Evolutionary conservation across 129 eudicot species (phyloP), one percentile per base, ranked within the genome.

Genomic region (Chrysanthemum seticuspe): DNA sequence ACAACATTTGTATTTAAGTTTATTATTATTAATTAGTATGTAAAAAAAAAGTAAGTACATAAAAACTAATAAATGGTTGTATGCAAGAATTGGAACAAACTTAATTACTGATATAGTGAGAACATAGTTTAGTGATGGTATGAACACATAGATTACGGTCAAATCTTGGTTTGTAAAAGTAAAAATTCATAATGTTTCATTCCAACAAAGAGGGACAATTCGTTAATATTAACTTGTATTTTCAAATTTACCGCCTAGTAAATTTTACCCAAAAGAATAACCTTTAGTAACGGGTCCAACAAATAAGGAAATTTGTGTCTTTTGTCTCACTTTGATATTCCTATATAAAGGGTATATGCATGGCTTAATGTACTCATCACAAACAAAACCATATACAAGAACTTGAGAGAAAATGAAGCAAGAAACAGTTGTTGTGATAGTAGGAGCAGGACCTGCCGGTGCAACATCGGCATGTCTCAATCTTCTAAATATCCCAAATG

Each of bases 381-480:
- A 2, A 11, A 34, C 2, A 65, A 36, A 52, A 36, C 15, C 65
- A 52, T 47, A 65, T n/a, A 16, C 6, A 53, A 54, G 25, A 65
- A 13, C 45, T 50, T 65, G 19, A 51, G 60, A 29, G 56, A 66
- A 15, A 48, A 80, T 80, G 83, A 75, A 62, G 58, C 80, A 80
- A 55, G 82, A 81, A 21, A 80, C 84, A 0, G 59, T 61, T 62
- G 89, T 82, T n/a, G 61, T 87, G n/a, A 82, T 87, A 2, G 81
- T 87, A 36, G 45, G 45, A 36, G 45, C 45, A 36, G 45, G 45
- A 36, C n/a, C 45, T 36, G 45, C 10, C 87, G 93, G 14, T 10
- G 89, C 89, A 67, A 72, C 78, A 13, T 80, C 94, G 3, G 87
- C 87, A n/a, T 87, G 87, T 60, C 82, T 87, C 18, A 85, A 81